phyloP scores from a whole-genome alignment of 441 rosid genomes.

The Biscutella laevigata region DNA sequence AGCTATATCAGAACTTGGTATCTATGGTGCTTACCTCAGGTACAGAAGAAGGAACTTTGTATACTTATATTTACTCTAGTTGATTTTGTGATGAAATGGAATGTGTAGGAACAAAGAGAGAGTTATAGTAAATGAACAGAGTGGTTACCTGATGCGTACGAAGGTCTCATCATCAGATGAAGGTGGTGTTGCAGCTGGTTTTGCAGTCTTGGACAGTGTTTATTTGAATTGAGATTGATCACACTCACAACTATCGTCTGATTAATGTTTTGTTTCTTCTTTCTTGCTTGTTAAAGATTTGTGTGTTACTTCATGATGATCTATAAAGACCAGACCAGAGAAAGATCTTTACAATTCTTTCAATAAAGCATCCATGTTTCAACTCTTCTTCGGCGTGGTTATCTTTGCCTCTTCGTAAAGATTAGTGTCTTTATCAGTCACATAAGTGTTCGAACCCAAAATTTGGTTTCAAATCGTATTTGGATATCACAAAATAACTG shows the following conservation, averaged over 20 bases:
- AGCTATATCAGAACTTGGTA: constrained; percentile 83
- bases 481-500: too few species aligned
- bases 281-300: constrained; percentile 4
- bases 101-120: constrained; percentile 73
- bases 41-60: constrained; percentile 20
- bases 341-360: not conserved
- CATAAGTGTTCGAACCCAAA: too few species aligned
- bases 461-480: too few species aligned
- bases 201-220: constrained; percentile 81
- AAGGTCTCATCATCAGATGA: constrained; percentile 89
- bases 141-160: constrained; percentile 88
- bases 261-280: not conserved
- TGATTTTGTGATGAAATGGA: constrained; percentile 1
- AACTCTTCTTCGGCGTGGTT: too few species aligned
- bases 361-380: too few species aligned
- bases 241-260: constrained; percentile 4
- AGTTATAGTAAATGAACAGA: constrained; percentile 62
- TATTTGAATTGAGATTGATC: constrained; percentile 49
- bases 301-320: constrained; percentile 5
- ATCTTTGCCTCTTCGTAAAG: too few species aligned
- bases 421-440: too few species aligned
- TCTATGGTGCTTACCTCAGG: constrained; percentile 85
- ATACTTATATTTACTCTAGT: constrained; percentile 1
- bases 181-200: constrained; percentile 97
- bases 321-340: not conserved